Conservation (phyloP, 257 asterid species). For the Solanum chiquidenum region DNA sequence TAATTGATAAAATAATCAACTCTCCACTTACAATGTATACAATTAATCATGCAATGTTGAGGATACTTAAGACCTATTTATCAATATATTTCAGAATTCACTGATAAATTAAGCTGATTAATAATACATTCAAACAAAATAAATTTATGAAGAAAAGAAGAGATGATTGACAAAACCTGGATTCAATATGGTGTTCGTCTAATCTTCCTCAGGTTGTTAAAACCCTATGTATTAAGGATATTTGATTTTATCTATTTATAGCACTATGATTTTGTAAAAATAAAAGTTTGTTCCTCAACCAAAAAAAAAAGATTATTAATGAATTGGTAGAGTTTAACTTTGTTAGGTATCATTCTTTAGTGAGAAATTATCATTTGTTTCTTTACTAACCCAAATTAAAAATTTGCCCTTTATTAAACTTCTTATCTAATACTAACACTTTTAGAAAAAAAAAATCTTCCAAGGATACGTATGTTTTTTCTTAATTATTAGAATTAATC, state of each 20-base stretch:
- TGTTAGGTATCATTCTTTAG: neutral
- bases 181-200: neutral
- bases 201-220: neutral
- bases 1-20: neutral
- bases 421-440: neutral
- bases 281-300: neutral
- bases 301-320: neutral
- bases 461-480: neutral
- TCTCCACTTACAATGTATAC: neutral
- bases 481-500: neutral
- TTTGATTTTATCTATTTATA: neutral
- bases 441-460: neutral
- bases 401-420: neutral
- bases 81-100: neutral
- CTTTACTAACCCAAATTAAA: neutral
- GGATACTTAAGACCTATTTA: neutral
- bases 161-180: neutral
- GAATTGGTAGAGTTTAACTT: neutral
- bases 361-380: neutral
- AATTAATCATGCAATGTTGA: neutral
- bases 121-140: neutral
- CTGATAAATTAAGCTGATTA: neutral
- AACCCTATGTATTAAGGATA: neutral
- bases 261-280: neutral
- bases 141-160: neutral